Base-by-base conservation (phyloP, 2,329 filamentous ascomycete species). In the Xylaria arbuscula region DNA sequence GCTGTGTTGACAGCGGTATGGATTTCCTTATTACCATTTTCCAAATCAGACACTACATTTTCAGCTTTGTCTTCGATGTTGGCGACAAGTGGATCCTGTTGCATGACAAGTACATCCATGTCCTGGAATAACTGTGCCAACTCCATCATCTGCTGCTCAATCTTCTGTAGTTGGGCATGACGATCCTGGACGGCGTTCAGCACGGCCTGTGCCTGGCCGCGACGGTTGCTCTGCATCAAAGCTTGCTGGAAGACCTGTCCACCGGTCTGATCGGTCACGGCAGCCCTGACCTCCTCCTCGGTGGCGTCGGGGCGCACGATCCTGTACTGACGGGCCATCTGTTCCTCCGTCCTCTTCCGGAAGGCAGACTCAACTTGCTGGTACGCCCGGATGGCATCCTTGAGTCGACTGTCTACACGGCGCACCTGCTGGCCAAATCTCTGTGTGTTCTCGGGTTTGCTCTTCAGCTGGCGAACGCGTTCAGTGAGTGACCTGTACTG, bases 241-340 rank as follows among this genome's bases (percentile, higher is more conserved):
- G 93, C 93, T 80, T 97, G 93, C 78, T 91, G 90, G 83, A 98
- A 98, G 73, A 97, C 90, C 80, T 97, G 93, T 62, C 90, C 89
- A 72, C 91, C 87, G 15, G 83, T 86, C 73, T 87, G 86, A 75
- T 93, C 89, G 76, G 95, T 89, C 0, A 94, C 91, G 17, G 93
- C 93, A 66, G 91, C 88, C 67, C 87, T 86, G 34, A 98, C 89
- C 80, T 98, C 94, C 51, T 86, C 84, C 62, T 96, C 92, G 34
- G 88, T 87, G 2, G 93, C 93, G 66, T 97, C 90, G 24, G 94
- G 93, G 72, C 90, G 88, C 64, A 96, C 94, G 78, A 98, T 98
- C 67, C 92, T 88, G 82, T 97, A 97, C 79, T 98, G 94, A 64
- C 96, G 89, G 72, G 90, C 92, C 83, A 97, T 92, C 81, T 97